Evolutionary conservation across 768 basidiomycete species (phyloP), one percentile per base, ranked within the genome.

Genomic region (Pseudohyphozyma bogoriensis): DNA sequence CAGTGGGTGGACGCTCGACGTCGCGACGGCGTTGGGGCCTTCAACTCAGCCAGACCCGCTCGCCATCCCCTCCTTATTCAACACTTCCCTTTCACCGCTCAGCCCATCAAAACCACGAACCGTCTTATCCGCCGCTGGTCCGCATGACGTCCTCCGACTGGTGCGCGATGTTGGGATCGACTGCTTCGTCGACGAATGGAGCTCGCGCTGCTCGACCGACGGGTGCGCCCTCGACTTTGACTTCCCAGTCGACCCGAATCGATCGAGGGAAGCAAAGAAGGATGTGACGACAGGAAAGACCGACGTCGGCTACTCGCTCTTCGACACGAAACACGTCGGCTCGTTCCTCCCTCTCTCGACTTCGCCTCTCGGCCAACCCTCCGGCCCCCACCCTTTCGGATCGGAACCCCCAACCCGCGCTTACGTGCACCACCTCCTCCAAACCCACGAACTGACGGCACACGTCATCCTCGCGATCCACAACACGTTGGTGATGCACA

Each of bases 371-470:
- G 47, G 29, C 47, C 16, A 9, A 4, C 28, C 40, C 13, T 45
- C 45, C 35, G 50, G 15, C 31, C 59, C 33, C 5, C 33, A 33
- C 51, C 42, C 67, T 60, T 52, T 60, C 22, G 56, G 35, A 18
- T 62, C 49, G 32, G 35, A 24, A 44, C 50, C 46, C 11, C 67
- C 22, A 63, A 77, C 74, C n/a, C 74, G 77, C 26, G 85, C 85
- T 3, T 92, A 91, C 66, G 53, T 89, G 33, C 87, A 92, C 70
- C 89, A 92, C 67, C 80, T 92, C 18, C 75, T 90, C 37, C 83
- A 85, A 54, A 89, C 89, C 9, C 89, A 91, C 72, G 89, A 92
- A 72, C 90, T 92, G 89, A 82, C 84, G 0, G 84, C 87, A 1
- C 87, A 91, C 66, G 70, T 86, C 6, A 72, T 90, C 28, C 79